Evolutionary conservation across 2,329 filamentous ascomycete species (phyloP), one percentile per base, ranked within the genome.

Genomic region (Neonectria neomacrospora): DNA sequence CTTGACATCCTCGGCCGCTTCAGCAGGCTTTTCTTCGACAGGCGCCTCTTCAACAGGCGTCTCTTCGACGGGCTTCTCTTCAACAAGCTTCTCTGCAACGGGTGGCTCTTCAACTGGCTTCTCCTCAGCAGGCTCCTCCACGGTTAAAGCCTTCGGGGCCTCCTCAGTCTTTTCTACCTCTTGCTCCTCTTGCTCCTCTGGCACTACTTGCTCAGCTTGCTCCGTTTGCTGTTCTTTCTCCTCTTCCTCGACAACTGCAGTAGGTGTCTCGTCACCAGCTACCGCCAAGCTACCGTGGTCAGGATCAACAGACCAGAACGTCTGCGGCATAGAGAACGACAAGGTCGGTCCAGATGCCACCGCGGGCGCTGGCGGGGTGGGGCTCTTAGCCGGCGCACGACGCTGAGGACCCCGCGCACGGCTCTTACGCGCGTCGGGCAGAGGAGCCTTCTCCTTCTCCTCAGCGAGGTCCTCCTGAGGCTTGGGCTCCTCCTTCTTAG

Each of bases 351-450:
- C 71, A n/a, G 74, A 48, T 3, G 72, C 59, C 50, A 71, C 70
- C 8, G 65, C 51, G 22, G 66, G 71, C 51, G 77, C 76, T 34
- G 72, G 77, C 32, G 76, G 81, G 2, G 78, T 80, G 23, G 82
- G 76, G 64, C 80, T 81, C 79, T 81, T 85, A 11, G 85, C 82
- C 30, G 89, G 87, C 23, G 91, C 88, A 74, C 94, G 86, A 69
- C 94, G 87, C 70, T 93, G 90, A 16, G 96, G 96, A 11, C 96
- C 96, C 68, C 93, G 90, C 22, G 96, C 96, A 69, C 96, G 87
- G 23, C 94, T 89, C 81, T 98, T 98, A 68, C 96, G 88, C 37
- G 94, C 94, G 82, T 99, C 96, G 22, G 86, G 85, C 26, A 99
- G 82, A n/a, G 94, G 94, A 11, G 86, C 88, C 77, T 93, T 93